Base-by-base conservation (phyloP, 164 flowering plant species). In the Vitis riparia region DNA sequence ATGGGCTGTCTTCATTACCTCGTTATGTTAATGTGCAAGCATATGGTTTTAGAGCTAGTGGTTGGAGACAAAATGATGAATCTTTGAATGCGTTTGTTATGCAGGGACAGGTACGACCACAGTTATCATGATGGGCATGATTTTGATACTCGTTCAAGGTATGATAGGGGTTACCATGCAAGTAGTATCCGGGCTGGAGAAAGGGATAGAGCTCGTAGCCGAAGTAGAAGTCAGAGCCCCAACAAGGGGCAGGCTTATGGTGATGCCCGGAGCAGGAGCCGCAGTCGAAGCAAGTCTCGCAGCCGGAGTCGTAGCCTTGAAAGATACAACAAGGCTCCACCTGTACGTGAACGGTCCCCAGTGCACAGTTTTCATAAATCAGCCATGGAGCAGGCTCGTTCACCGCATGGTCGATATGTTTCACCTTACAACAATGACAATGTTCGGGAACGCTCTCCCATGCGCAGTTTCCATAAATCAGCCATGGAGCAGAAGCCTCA, bases 301-400 rank as follows among this genome's bases (percentile, higher is more conserved):
- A 80, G 84, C 62, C 75, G 76, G 10, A 78, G 82, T 62, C 74
- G 80, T 12, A 82, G 87, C 68, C 67, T 56, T 29, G 81, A 81
- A 23, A 76, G 87, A 66, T 62, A 1, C 50, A 76, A 66, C 55
- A 69, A 65, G 11, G 65, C 65, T 9, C 56, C 23, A 13, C 67
- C 57, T 16, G 56, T 23, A 23, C 70, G 63, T 9, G 73, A 61
- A 27, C 66, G 51, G 19, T 68, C 74, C 19, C 72, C 72, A 11
- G 49, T 23, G 7, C 48, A 23, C 51, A 55, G 68, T 12, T 66
- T 66, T 14, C 68, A 66, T 55, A 10, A 16, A 52, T 27, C 68
- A n/a, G 52, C 27, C 29, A 16, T 61, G 48, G 16, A 32, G 47
- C 44, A 59, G 62, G 6, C 10, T 4, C 37, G 13, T 1, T 8